Base-by-base conservation (phyloP, 225 moss, liverwort and hornwort genomes). In the Pleurozium schreberi region DNA sequence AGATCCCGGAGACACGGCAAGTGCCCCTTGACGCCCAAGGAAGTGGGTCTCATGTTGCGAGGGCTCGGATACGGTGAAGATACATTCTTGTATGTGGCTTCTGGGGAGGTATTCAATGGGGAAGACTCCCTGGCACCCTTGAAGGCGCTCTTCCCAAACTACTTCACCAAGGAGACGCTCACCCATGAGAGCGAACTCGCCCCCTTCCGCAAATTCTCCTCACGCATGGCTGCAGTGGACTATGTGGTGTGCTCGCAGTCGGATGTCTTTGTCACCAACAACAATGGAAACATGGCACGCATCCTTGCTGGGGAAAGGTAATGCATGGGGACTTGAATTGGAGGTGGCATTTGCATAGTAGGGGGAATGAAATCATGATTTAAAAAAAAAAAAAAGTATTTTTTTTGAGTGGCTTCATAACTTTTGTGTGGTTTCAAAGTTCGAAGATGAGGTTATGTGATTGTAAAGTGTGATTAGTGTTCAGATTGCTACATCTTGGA, bases 261-360 rank as follows among this genome's bases (percentile, higher is more conserved):
- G 75, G 93, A 97, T 85, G 97, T 96, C 19, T 97, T 97, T 83
- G 97, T 96, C 76, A 94, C 97, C 47, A 97, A 97, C 87, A 97
- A 97, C 91, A 97, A 97, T 55, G 97, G 96, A 63, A 97, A 97
- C 85, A 97, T 97, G 97, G 96, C 97, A 45, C 91, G 93, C 31
- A 95, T 97, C 52, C 90, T 97, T 40, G 95, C 97, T 31, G 97
- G 97, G 25, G 95, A 96, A 88, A 95, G 97, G 96, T 97, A 84
- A 36, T 75, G 19, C 31, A 31, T 21, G 49, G 15, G 5, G 60
- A 26, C 18, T 58, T 27, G 58, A 80, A 42, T 59, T 42, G 60
- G 59, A 60, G 59, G 28, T 59, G 42, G 27, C 2, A 8, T 40
- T 28, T 53, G 27, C 53, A 8, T 12, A 18, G 5, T 18, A n/a